Conservation (phyloP, 2,329 filamentous ascomycete species). For the Fusarium sp. region DNA sequence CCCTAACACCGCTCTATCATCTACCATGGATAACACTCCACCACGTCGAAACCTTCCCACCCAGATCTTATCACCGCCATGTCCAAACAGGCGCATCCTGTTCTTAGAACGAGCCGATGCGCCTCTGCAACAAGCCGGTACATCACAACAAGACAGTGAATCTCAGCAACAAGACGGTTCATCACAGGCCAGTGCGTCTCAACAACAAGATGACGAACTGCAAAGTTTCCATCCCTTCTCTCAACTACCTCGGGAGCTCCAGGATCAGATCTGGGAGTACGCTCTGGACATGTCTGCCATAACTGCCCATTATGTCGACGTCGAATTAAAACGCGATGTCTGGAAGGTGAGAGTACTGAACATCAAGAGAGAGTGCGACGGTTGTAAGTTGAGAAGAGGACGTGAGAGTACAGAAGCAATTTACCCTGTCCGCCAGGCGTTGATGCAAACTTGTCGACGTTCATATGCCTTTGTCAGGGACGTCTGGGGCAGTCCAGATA, state of each 20-base stretch:
- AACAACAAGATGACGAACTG: neutral
- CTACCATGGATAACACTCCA: neutral
- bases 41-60: neutral
- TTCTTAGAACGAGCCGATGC: neutral
- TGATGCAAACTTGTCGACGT: neutral
- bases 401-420: neutral
- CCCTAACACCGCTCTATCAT: neutral
- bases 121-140: neutral
- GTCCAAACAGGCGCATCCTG: neutral
- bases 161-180: neutral
- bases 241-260: neutral
- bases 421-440: neutral
- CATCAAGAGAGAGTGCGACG: neutral
- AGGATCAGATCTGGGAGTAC: conserved; percentile 4
- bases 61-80: neutral
- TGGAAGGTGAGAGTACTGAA: neutral
- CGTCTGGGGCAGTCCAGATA: neutral
- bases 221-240: neutral
- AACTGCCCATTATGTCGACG: neutral
- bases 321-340: neutral
- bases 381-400: neutral
- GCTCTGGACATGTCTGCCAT: neutral
- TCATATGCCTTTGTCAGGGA: neutral
- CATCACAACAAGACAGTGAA: neutral
- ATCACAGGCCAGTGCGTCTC: too few relatives aligned